Evolutionary conservation across 306 rosid genomes (phyloP).

Genomic region (Cercis canadensis): DNA sequence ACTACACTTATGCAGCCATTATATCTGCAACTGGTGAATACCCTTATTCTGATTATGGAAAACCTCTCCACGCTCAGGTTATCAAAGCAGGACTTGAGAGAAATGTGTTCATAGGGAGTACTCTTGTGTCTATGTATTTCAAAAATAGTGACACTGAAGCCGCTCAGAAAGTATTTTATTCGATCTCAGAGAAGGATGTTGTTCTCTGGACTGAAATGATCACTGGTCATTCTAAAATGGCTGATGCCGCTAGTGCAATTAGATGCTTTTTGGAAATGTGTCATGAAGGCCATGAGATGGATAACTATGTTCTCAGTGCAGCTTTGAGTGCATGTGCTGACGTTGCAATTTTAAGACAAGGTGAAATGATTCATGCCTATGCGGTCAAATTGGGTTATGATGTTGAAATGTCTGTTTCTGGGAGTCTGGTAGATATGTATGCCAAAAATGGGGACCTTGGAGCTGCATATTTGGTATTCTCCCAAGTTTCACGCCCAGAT

Average conservation of each 20-base stretch:
- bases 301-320: slow-evolving; percentile 74
- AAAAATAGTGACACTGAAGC: slow-evolving; percentile 61
- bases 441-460: slow-evolving; percentile 77
- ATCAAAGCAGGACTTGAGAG: slow-evolving; percentile 61
- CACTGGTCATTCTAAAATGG: slow-evolving; percentile 62
- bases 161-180: slow-evolving; percentile 58
- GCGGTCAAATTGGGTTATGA: slow-evolving; percentile 67
- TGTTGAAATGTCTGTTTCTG: slow-evolving; percentile 69
- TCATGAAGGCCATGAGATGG: slow-evolving; percentile 54
- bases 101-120: slow-evolving; percentile 72
- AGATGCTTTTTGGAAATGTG: slow-evolving; percentile 63
- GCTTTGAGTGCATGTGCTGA: slow-evolving; percentile 77
- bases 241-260: slow-evolving; percentile 56
- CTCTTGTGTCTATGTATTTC: slow-evolving; percentile 77
- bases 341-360: slow-evolving; percentile 74
- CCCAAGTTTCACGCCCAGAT: slow-evolving; percentile 62
- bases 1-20: slow-evolving; percentile 70
- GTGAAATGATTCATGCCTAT: slow-evolving; percentile 78
- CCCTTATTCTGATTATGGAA: slow-evolving; percentile 54
- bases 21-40: slow-evolving; percentile 55
- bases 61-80: slow-evolving; percentile 74
- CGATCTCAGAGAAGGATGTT: slow-evolving; percentile 63
- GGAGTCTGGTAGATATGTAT: slow-evolving; percentile 87
- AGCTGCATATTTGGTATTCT: slow-evolving; percentile 62
- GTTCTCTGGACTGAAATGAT: slow-evolving; percentile 93